Evolutionary conservation across 805 yeast genomes (phyloP).

Genomic region (Hanseniaspora thailandica): DNA sequence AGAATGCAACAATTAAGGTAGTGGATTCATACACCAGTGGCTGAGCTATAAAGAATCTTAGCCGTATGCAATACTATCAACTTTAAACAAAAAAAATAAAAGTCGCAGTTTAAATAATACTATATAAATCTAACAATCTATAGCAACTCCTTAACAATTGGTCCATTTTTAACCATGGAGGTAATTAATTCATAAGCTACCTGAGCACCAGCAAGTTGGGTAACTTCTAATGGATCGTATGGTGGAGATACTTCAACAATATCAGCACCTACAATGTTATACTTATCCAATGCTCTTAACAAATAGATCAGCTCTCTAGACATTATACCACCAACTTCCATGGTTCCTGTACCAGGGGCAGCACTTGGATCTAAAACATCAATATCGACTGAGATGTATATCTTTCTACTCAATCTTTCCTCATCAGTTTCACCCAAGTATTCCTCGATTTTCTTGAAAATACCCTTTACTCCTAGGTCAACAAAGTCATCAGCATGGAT

Average conservation of each 20-base stretch:
- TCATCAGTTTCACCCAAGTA: slow-evolving; percentile 41
- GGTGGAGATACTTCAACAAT: slow-evolving; percentile 64
- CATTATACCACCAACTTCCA: slow-evolving; percentile 65
- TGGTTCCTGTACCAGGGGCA: slow-evolving; percentile 73
- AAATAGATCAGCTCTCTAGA: slow-evolving; percentile 51
- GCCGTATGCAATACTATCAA: too few species aligned
- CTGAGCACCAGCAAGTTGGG: slow-evolving; percentile 60
- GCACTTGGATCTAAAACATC: slow-evolving; percentile 63
- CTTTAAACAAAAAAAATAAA: too few species aligned
- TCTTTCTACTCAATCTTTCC: slow-evolving; percentile 36
- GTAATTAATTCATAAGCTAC: slow-evolving; percentile 60
- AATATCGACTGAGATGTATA: slow-evolving; percentile 68
- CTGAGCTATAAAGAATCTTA: too few species aligned
- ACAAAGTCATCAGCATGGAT: slow-evolving; percentile 65
- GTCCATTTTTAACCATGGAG: slow-evolving; percentile 58
- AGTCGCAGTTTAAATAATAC: too few species aligned
- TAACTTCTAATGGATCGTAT: slow-evolving; percentile 52
- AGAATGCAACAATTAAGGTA: too few species aligned
- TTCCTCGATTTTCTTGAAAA: slow-evolving; percentile 40
- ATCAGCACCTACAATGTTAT: slow-evolving; percentile 62
- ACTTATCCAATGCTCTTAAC: slow-evolving; percentile 47
- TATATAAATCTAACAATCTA: background rate
- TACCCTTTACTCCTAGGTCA: slow-evolving; percentile 50
- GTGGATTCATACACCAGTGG: too few species aligned
- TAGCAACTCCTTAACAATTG: slow-evolving; percentile 12